Conservation (phyloP, 1,139 yeast genomes). For the Scheffersomyces lignicola region DNA sequence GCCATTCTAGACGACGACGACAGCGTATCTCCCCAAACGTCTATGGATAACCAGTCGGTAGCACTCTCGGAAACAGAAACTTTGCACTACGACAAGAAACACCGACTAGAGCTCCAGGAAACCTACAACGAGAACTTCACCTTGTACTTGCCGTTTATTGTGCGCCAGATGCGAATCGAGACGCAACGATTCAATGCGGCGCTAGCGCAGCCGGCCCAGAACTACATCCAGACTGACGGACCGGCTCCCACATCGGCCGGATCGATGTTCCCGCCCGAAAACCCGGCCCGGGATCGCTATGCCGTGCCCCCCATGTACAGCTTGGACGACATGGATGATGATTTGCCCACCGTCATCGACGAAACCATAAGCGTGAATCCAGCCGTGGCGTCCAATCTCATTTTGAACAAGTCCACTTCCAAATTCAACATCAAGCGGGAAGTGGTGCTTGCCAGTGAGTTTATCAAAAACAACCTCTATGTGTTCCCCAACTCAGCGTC, state of each 20-base stretch:
- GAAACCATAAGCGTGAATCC: constrained; percentile 15
- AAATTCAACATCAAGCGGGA: constrained; percentile 29
- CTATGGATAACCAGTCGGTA: constrained; percentile 10
- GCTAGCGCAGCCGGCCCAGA: background rate
- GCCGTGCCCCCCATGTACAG: constrained; percentile 7
- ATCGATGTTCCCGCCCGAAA: background rate
- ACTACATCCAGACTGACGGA: constrained; percentile 1
- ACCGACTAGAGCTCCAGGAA: constrained; percentile 35
- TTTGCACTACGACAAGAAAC: constrained; percentile 17
- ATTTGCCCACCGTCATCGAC: constrained; percentile 22
- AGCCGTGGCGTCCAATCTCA: constrained; percentile 6
- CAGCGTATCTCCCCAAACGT: constrained; percentile 4
- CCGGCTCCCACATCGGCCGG: background rate
- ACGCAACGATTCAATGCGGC: constrained; percentile 6
- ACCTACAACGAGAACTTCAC: constrained; percentile 39
- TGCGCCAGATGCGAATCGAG: constrained; percentile 26
- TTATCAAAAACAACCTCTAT: constrained; percentile 29
- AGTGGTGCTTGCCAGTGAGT: constrained; percentile 32
- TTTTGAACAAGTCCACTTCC: constrained; percentile 18
- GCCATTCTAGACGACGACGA: constrained; percentile 3
- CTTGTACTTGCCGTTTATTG: constrained; percentile 36
- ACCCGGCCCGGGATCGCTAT: background rate
- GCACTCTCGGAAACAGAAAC: constrained; percentile 27
- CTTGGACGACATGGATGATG: constrained; percentile 18
- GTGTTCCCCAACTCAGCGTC: constrained; percentile 33